A percentile compares a stretch with the other conserved stretches of the same genome.
These are phyloP conservation scores for Penicillium bialowiezense DNA, from an alignment of 495 filamentous ascomycete genomes.

Conservation along the genomic window DNA sequence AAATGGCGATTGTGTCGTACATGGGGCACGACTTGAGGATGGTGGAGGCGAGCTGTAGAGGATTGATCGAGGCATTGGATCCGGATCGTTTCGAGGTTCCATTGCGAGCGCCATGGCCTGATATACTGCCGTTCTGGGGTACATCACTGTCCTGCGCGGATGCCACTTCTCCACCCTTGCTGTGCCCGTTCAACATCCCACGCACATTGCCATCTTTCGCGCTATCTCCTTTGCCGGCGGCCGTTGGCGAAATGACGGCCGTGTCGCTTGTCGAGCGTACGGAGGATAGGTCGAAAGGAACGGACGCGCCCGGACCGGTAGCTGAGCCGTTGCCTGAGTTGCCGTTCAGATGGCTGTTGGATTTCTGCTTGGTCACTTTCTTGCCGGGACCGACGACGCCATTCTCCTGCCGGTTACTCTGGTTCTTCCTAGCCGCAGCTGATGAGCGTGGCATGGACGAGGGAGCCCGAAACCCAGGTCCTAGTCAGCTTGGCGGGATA, in stretches of 20 bases:
- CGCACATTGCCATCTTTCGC: slow-evolving; percentile 39
- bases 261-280: slow-evolving; percentile 42
- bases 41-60: slow-evolving; percentile 72
- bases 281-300: slow-evolving; percentile 45
- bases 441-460: slow-evolving; percentile 72
- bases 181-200: slow-evolving; percentile 38
- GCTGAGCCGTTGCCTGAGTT: slow-evolving; percentile 48
- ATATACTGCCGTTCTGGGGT: slow-evolving; percentile 34
- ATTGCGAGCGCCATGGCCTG: slow-evolving; percentile 32
- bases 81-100: slow-evolving; percentile 58
- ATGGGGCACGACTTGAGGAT: slow-evolving; percentile 89
- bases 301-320: slow-evolving; percentile 35
- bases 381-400: slow-evolving; percentile 81
- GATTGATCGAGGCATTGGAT: slow-evolving; percentile 59
- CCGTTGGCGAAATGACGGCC: slow-evolving; percentile 35
- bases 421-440: slow-evolving; percentile 58
- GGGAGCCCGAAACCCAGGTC: slow-evolving; percentile 46
- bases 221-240: slow-evolving; percentile 33
- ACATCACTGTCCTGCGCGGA: slow-evolving; percentile 34
- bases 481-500: slow-evolving; percentile 53
- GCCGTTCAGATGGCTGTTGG: slow-evolving; percentile 59
- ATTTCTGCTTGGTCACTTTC: slow-evolving; percentile 69
- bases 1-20: slow-evolving; percentile 93
- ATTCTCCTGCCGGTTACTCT: slow-evolving; percentile 82
- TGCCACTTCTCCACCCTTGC: slow-evolving; percentile 41